These are phyloP conservation scores for Hypericum androsaemum DNA, from an alignment of 345 rosid species.

Conservation along the genomic window DNA sequence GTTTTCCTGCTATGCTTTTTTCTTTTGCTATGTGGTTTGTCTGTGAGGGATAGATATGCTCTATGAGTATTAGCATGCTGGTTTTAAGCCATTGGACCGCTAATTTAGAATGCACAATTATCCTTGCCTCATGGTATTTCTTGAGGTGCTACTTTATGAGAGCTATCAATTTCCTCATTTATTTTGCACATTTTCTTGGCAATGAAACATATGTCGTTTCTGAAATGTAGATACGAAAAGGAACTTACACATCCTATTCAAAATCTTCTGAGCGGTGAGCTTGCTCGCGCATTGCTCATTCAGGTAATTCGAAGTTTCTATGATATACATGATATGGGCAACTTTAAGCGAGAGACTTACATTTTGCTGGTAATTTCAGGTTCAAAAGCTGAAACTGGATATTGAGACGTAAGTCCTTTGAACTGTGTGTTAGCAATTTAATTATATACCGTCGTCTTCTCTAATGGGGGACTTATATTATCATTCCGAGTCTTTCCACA, in stretches of 20 bases:
- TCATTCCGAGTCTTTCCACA: slow-evolving; percentile 20
- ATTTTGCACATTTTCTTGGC: background rate
- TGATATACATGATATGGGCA: slow-evolving; percentile 9
- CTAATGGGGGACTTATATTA: slow-evolving; percentile 13
- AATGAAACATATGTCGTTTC: background rate
- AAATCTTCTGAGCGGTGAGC: slow-evolving; percentile 86
- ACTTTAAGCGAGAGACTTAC: slow-evolving; percentile 10
- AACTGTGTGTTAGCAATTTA: slow-evolving; percentile 12
- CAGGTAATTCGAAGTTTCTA: slow-evolving; percentile 42
- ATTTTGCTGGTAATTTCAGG: slow-evolving; percentile 40
- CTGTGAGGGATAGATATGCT: too few species aligned
- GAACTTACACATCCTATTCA: slow-evolving; percentile 80
- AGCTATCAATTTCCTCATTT: background rate
- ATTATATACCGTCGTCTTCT: background rate
- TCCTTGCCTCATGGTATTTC: too few species aligned
- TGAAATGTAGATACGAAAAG: slow-evolving; percentile 60
- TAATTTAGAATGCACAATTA: too few species aligned
- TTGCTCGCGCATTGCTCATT: slow-evolving; percentile 89
- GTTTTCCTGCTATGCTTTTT: too few species aligned
- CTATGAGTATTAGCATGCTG: too few species aligned
- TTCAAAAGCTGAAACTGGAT: slow-evolving; percentile 90
- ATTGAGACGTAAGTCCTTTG: slow-evolving; percentile 70
- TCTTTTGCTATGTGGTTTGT: too few species aligned
- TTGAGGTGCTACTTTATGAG: too few species aligned
- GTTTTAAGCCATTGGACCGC: too few species aligned